A percentile compares a stretch with the other conserved stretches of the same genome.
phyloP scores from a whole-genome alignment of 2,329 filamentous ascomycete species.

The Daldinia sp. region DNA sequence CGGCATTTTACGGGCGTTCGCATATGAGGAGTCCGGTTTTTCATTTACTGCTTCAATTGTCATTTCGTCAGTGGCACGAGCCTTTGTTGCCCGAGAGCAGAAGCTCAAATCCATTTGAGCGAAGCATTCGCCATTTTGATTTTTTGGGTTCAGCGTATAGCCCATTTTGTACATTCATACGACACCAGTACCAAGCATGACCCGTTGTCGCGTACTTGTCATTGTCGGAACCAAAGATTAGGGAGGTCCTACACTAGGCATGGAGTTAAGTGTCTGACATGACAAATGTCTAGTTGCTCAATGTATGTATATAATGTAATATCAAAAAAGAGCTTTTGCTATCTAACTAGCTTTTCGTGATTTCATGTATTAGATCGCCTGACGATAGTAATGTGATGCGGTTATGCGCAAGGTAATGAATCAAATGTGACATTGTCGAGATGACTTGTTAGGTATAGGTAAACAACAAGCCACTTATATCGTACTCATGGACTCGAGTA shows the following conservation, averaged over 20 bases:
- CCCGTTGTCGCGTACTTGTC: constrained; percentile 4
- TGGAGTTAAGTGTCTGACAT: constrained; percentile 24
- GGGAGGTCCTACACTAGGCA: constrained; percentile 6
- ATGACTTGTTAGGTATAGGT: not conserved
- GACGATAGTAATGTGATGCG: not conserved
- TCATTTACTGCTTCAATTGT: constrained; percentile 9
- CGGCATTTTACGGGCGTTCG: constrained; percentile 39
- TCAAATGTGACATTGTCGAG: not conserved
- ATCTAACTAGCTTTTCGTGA: constrained; percentile 11
- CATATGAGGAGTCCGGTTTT: constrained; percentile 37
- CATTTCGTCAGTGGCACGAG: constrained; percentile 11
- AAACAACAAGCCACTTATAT: no score
- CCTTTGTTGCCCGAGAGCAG: constrained; percentile 8
- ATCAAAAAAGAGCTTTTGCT: constrained; percentile 30
- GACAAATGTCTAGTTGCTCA: constrained; percentile 25
- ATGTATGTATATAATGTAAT: constrained; percentile 38
- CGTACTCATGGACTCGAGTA: no score
- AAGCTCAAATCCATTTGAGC: not conserved
- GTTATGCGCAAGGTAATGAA: no score
- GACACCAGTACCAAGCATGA: constrained; percentile 15
- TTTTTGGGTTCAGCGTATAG: constrained; percentile 21
- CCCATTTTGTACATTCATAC: constrained; percentile 35
- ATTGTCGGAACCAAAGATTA: not conserved
- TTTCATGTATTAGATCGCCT: constrained; percentile 1
- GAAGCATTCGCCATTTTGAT: constrained; percentile 14